Percentiles rank a stretch among this genome's conserved stretches.
Evolutionary conservation across 148 eudicot genomes (phyloP).

Genomic region (Vaccinium vitisidaea): DNA sequence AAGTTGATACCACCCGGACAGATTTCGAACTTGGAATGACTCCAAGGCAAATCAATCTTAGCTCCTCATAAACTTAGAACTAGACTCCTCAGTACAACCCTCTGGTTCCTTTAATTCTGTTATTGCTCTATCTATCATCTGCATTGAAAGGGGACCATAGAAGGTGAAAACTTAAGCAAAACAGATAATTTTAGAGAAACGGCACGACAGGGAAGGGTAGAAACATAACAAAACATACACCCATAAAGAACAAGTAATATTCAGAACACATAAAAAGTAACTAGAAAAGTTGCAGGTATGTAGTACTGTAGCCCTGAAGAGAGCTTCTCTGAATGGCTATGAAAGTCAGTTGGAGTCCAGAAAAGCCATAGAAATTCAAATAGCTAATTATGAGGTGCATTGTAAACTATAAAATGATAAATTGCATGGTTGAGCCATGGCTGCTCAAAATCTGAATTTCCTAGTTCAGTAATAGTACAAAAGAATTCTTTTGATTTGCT

Average conservation of each 20-base stretch:
- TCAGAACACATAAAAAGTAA: not conserved
- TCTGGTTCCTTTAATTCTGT: not conserved
- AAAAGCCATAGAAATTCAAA: not conserved
- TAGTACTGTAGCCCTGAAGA: not conserved
- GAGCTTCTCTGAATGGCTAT: not conserved
- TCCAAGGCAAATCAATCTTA: conserved; percentile 13
- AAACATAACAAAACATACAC: not conserved
- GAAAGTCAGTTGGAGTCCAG: not conserved
- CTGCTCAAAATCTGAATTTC: not conserved
- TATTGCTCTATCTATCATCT: conserved; percentile 14
- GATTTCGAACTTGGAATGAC: not conserved
- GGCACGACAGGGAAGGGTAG: not conserved
- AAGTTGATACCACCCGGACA: too few relatives aligned
- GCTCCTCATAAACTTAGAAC: conserved; percentile 8
- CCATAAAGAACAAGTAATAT: not conserved
- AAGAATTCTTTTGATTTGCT: not conserved
- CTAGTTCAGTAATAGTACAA: not conserved
- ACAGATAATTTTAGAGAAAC: not conserved
- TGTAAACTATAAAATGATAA: not conserved
- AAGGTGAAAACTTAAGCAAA: not conserved
- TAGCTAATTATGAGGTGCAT: not conserved
- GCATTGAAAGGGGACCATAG: conserved; percentile 10
- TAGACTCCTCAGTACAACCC: conserved; percentile 12
- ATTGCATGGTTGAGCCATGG: not conserved
- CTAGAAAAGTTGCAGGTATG: not conserved